Conservation (phyloP, 2,329 filamentous ascomycete genomes). For the Calonectria pseudoturangicola region DNA sequence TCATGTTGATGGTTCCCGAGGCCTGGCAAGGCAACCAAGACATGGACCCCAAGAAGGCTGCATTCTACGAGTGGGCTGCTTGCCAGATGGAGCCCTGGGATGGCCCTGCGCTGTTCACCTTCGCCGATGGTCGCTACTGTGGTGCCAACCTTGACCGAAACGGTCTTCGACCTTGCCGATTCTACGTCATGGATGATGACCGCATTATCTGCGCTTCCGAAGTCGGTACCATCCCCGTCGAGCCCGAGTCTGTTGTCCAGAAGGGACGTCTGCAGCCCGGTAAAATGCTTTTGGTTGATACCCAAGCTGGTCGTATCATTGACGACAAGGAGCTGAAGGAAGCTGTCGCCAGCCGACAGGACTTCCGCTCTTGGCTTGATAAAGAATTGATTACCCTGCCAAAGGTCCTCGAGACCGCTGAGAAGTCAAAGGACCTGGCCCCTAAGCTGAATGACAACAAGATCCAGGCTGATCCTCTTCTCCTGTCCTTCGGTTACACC, state of each 20-base stretch:
- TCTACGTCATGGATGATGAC: slow-evolving; percentile 97
- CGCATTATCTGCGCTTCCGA: slow-evolving; percentile 98
- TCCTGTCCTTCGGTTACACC: slow-evolving; percentile 94
- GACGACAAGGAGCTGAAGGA: slow-evolving; percentile 94
- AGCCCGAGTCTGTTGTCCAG: slow-evolving; percentile 91
- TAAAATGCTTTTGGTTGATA: slow-evolving; percentile 97
- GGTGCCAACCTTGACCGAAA: slow-evolving; percentile 98
- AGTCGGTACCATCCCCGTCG: slow-evolving; percentile 93
- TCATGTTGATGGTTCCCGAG: slow-evolving; percentile 99
- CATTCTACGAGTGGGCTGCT: slow-evolving; percentile 98
- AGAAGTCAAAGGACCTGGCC: slow-evolving; percentile 77
- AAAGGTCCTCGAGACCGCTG: slow-evolving; percentile 79
- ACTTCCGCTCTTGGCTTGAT: slow-evolving; percentile 93
- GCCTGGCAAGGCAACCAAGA: slow-evolving; percentile 95
- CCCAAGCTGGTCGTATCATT: slow-evolving; percentile 90
- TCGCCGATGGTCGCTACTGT: slow-evolving; percentile 96
- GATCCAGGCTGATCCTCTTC: slow-evolving; percentile 88
- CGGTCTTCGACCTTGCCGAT: slow-evolving; percentile 94
- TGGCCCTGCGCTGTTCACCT: slow-evolving; percentile 96
- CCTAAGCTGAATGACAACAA: slow-evolving; percentile 80
- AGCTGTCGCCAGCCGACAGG: slow-evolving; percentile 88
- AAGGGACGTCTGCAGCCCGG: slow-evolving; percentile 96
- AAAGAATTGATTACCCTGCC: slow-evolving; percentile 89
- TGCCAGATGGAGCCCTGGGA: slow-evolving; percentile 99
- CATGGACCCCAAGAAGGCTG: slow-evolving; percentile 96